These are phyloP conservation scores for Fistulifera pelliculosa DNA, from an alignment of 108 stramenopile genomes.

Conservation along the genomic window DNA sequence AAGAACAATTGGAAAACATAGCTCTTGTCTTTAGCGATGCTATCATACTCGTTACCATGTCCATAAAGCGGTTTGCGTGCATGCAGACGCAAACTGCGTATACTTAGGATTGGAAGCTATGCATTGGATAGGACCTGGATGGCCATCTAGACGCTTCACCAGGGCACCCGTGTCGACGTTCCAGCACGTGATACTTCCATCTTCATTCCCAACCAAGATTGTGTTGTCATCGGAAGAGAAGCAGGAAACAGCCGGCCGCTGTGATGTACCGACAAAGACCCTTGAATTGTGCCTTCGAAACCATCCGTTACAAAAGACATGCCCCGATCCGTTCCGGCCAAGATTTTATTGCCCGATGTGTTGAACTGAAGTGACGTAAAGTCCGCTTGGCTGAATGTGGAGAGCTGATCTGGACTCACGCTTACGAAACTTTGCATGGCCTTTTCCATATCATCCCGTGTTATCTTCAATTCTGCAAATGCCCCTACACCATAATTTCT, in stretches of 20 bases:
- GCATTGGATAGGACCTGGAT: slow-evolving; percentile 35
- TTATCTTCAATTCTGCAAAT: slow-evolving; percentile 69
- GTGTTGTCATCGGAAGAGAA: slow-evolving; percentile 64
- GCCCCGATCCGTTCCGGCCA: slow-evolving; percentile 41
- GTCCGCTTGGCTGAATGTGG: slow-evolving; percentile 21
- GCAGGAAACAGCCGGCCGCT: slow-evolving; percentile 31
- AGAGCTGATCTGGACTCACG: slow-evolving; percentile 17
- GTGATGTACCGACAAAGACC: slow-evolving; percentile 20
- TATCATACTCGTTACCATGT: slow-evolving; percentile 36
- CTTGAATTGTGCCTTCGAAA: slow-evolving; percentile 59
- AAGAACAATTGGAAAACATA: slow-evolving; percentile 1
- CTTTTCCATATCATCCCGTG: slow-evolving; percentile 33
- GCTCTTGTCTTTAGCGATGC: not conserved
- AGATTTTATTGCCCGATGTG: slow-evolving; percentile 63
- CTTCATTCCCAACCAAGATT: slow-evolving; percentile 52
- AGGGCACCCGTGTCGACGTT: slow-evolving; percentile 46
- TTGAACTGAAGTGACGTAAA: slow-evolving; percentile 66
- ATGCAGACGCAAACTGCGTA: slow-evolving; percentile 54
- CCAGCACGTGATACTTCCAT: slow-evolving; percentile 59
- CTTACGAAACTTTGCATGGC: slow-evolving; percentile 27
- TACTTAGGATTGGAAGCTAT: slow-evolving; percentile 68
- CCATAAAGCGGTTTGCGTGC: slow-evolving; percentile 65
- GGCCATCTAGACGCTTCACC: slow-evolving; percentile 46
- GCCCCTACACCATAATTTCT: slow-evolving; percentile 66
- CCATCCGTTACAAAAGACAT: slow-evolving; percentile 58